phyloP scores from a whole-genome alignment of 805 yeast species.

The Ogataea siamensis region DNA sequence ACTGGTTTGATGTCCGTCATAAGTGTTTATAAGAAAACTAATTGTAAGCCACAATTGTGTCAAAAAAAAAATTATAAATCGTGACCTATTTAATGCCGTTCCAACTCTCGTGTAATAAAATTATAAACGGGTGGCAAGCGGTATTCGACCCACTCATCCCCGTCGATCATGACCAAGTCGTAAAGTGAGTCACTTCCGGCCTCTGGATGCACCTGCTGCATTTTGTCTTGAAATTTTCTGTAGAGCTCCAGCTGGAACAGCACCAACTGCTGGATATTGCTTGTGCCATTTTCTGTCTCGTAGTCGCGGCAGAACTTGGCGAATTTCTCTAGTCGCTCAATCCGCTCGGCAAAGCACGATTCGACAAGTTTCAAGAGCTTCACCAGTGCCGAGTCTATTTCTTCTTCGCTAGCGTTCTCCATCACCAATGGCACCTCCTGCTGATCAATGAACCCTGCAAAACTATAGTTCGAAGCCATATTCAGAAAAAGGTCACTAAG shows the following conservation, averaged over 20 bases:
- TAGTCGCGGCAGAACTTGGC: slow-evolving; percentile 17
- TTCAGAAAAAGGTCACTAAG: slow-evolving; percentile 26
- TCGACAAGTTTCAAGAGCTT: slow-evolving; percentile 17
- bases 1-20: slow-evolving; percentile 25
- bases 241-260: slow-evolving; percentile 20
- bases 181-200: slow-evolving; percentile 17
- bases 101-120: slow-evolving; percentile 16
- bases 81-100: slow-evolving; percentile 6
- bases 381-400: slow-evolving; percentile 16
- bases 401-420: slow-evolving; percentile 13
- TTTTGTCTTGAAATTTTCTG: slow-evolving; percentile 8
- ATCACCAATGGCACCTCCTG: slow-evolving; percentile 22
- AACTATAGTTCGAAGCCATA: slow-evolving; percentile 34
- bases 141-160: slow-evolving; percentile 22
- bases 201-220: neutral
- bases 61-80: slow-evolving; percentile 6
- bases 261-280: slow-evolving; percentile 19
- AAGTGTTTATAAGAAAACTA: neutral
- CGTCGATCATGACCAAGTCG: slow-evolving; percentile 18
- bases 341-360: slow-evolving; percentile 12
- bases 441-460: slow-evolving; percentile 32
- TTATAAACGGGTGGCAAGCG: slow-evolving; percentile 27
- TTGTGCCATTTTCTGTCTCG: slow-evolving; percentile 19
- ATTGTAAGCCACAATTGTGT: slow-evolving; percentile 7
- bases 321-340: slow-evolving; percentile 14